Percentiles rank a stretch among this genome's conserved stretches.
Conservation (phyloP, 371 early-diverging fungal species). For the Blakeslea trispora region DNA sequence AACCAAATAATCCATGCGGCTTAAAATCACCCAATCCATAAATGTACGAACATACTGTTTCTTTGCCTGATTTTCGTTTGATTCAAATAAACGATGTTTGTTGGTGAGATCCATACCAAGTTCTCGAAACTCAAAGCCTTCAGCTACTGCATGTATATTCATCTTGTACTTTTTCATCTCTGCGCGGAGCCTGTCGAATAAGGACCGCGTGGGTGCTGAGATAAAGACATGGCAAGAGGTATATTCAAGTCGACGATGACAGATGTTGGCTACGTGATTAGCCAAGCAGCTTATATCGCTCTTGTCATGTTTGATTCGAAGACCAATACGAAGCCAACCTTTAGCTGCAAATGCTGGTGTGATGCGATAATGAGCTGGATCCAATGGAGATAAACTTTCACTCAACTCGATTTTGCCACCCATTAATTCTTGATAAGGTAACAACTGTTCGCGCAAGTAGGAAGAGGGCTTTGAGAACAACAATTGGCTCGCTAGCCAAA, state of each 20-base stretch:
- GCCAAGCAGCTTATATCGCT: constrained; percentile 23
- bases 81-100: constrained; percentile 18
- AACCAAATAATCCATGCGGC: constrained; percentile 47
- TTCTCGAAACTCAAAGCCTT: constrained; percentile 25
- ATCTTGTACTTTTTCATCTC: constrained; percentile 10
- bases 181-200: constrained; percentile 8
- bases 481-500: constrained; percentile 38
- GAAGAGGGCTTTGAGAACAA: constrained; percentile 34
- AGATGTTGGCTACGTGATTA: constrained; percentile 21
- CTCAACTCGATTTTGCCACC: constrained; percentile 32
- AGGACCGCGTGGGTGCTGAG: constrained; percentile 12
- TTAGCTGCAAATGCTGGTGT: constrained; percentile 11
- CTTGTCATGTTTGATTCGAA: constrained; percentile 13
- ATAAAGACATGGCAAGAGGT: constrained; percentile 33
- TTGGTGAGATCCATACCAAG: constrained; percentile 9
- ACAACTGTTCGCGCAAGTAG: constrained; percentile 29
- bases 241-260: constrained; percentile 5
- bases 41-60: constrained; percentile 33
- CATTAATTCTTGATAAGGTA: constrained; percentile 36
- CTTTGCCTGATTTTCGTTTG: constrained; percentile 26
- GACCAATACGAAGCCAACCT: constrained; percentile 40
- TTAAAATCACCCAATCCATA: constrained; percentile 51
- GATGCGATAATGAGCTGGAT: constrained; percentile 14
- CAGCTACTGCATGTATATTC: constrained; percentile 31
- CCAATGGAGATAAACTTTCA: constrained; percentile 13